A percentile compares a stretch with the other conserved stretches of the same genome.
phyloP scores from a whole-genome alignment of 148 eudicot species.

The Rhododendron griersonianum region DNA sequence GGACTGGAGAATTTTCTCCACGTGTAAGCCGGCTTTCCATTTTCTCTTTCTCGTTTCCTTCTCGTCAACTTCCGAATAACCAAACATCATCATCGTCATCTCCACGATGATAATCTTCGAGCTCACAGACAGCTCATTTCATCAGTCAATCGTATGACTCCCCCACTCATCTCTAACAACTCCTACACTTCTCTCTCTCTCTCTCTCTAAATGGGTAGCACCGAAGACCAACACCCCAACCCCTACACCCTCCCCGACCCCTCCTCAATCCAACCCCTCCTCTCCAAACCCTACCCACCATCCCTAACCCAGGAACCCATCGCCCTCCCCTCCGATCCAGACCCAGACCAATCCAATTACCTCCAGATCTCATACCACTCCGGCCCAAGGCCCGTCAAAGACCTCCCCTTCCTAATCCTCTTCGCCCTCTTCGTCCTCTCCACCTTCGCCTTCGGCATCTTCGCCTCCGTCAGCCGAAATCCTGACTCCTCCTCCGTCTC shows the following conservation, averaged over 20 bases:
- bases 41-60: not conserved
- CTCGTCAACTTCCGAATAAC: not conserved
- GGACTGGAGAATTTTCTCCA: not conserved
- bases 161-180: not conserved
- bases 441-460: constrained; percentile 82
- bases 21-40: not conserved
- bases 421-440: constrained; percentile 46
- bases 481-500: constrained; percentile 59
- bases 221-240: constrained; percentile 39
- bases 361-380: constrained; percentile 66
- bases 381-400: constrained; percentile 64
- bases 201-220: constrained; percentile 32
- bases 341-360: constrained; percentile 46
- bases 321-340: constrained; percentile 12
- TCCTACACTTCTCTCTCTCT: constrained; percentile 2
- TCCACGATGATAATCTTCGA: not conserved
- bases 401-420: constrained; percentile 70
- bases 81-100: not conserved
- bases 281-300: constrained; percentile 54
- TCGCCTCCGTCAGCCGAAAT: constrained; percentile 54
- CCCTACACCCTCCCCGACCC: constrained; percentile 29
- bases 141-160: not conserved
- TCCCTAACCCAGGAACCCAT: constrained; percentile 30
- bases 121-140: not conserved
- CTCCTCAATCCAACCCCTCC: constrained; percentile 52